A percentile compares a stretch with the other conserved stretches of the same genome.
Conservation (phyloP, 2,329 filamentous ascomycete genomes). For the Diaporthe citri region DNA sequence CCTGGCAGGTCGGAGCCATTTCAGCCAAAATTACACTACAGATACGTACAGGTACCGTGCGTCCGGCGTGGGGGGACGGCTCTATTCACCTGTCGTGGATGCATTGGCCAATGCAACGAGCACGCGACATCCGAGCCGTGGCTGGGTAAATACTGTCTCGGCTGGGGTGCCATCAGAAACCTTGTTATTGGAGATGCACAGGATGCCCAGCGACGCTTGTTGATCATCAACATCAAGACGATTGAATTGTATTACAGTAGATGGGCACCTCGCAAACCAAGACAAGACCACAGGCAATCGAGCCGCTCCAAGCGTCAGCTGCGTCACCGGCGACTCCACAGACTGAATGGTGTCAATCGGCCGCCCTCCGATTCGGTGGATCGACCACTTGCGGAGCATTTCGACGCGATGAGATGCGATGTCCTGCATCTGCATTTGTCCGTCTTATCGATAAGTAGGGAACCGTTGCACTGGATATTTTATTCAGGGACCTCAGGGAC, state of each 20-base stretch:
- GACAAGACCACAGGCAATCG: neutral
- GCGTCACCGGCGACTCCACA: conserved; percentile 16
- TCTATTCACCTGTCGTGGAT: neutral
- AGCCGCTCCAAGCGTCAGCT: conserved; percentile 26
- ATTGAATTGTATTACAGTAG: neutral
- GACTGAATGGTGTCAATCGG: conserved; percentile 19
- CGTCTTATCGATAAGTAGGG: conserved; percentile 30
- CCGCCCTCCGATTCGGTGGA: conserved; percentile 34
- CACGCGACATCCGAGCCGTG: conserved; percentile 28
- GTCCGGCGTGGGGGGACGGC: conserved; percentile 17
- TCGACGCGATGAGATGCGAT: conserved; percentile 9
- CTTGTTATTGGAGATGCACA: neutral
- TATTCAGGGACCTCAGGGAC: neutral
- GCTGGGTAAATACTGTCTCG: conserved; percentile 1
- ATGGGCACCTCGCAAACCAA: neutral
- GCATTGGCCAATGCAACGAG: conserved; percentile 15
- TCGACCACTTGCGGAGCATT: conserved; percentile 32
- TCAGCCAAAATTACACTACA: conserved; percentile 7
- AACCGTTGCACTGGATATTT: conserved; percentile 17
- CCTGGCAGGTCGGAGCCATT: conserved; percentile 12
- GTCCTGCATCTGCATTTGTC: conserved; percentile 32
- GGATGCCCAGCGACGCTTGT: conserved; percentile 12
- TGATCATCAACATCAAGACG: conserved; percentile 4
- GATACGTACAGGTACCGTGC: conserved; percentile 14
- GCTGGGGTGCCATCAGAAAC: neutral